A percentile compares a stretch with the other conserved stretches of the same genome.
Evolutionary conservation across 129 eudicot species (phyloP).

Genomic region (Pseudognaphalium luteoalbum): DNA sequence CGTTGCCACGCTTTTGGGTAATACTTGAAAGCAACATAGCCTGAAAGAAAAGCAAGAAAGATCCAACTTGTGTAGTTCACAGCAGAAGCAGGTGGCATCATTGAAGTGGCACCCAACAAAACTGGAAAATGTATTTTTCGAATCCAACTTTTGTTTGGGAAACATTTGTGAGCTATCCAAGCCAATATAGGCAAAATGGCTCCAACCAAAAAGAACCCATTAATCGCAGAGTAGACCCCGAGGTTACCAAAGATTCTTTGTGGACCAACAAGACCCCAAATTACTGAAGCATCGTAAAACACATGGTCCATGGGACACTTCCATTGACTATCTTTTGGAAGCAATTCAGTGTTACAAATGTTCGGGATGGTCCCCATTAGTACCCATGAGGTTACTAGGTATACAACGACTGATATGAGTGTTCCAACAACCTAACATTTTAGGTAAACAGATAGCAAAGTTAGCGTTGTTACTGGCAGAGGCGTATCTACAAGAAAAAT

Average conservation of each 20-base stretch:
- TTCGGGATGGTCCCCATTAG: slow-evolving; percentile 54
- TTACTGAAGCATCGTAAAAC: slow-evolving; percentile 63
- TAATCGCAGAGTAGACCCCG: slow-evolving; percentile 52
- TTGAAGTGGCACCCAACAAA: slow-evolving; percentile 46
- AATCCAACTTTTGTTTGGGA: slow-evolving; percentile 59
- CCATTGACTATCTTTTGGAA: slow-evolving; percentile 60
- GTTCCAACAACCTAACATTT: slow-evolving; percentile 52
- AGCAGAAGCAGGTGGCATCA: slow-evolving; percentile 68
- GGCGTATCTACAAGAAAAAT: background rate
- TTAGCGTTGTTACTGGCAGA: background rate
- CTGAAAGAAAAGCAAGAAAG: slow-evolving; percentile 48
- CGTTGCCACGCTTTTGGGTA: slow-evolving; percentile 48
- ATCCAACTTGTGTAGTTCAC: slow-evolving; percentile 71
- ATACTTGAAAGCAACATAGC: slow-evolving; percentile 41
- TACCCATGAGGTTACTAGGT: slow-evolving; percentile 66
- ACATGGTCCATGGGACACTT: slow-evolving; percentile 57
- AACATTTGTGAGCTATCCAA: slow-evolving; percentile 50
- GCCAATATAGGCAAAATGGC: slow-evolving; percentile 54
- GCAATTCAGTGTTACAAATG: slow-evolving; percentile 43
- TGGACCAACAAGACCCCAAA: slow-evolving; percentile 79
- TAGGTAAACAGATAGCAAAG: background rate
- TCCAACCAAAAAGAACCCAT: slow-evolving; percentile 62
- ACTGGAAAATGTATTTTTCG: slow-evolving; percentile 50
- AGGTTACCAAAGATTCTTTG: slow-evolving; percentile 67
- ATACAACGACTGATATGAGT: slow-evolving; percentile 40